A percentile compares a stretch with the other conserved stretches of the same genome.
Conservation (phyloP, 139 green algal genomes). For the Protoeuglena noctilucae region DNA sequence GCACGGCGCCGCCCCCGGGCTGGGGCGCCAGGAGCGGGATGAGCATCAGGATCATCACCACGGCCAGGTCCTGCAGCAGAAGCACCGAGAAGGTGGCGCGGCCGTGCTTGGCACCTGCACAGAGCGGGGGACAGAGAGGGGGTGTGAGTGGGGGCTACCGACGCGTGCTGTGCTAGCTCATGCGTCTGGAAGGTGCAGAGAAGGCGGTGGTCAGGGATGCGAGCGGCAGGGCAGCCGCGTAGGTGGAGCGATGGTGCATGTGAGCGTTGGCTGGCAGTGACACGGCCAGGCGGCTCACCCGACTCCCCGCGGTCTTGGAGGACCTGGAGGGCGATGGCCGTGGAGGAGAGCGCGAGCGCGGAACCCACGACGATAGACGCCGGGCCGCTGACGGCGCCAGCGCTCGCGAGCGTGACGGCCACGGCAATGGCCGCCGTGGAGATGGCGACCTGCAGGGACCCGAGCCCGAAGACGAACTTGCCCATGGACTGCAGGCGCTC, state of each 20-base stretch:
- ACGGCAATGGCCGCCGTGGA: constrained; percentile 10
- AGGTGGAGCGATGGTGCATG: too few species aligned
- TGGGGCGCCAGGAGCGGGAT: constrained; percentile 85
- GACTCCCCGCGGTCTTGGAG: constrained; percentile 86
- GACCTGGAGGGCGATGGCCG: constrained; percentile 89
- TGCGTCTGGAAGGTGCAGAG: too few species aligned
- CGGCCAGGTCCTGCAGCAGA: constrained; percentile 88
- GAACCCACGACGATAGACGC: constrained; percentile 79
- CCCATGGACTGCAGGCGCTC: constrained; percentile 86
- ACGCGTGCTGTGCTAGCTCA: too few species aligned
- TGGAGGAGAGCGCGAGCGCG: constrained; percentile 87
- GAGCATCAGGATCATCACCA: constrained; percentile 99
- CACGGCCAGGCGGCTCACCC: constrained; percentile 50
- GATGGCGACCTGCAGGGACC: constrained; percentile 51
- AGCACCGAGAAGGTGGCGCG: constrained; percentile 90
- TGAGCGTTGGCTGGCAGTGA: too few species aligned
- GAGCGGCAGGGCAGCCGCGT: too few species aligned
- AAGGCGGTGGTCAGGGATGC: too few species aligned
- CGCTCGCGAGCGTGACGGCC: neutral
- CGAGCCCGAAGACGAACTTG: constrained; percentile 98
- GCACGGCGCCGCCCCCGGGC: constrained; percentile 16
- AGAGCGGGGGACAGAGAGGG: too few species aligned
- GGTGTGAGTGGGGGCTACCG: too few species aligned
- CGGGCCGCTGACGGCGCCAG: constrained; percentile 34
- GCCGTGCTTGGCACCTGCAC: too few species aligned